A percentile compares a stretch with the other conserved stretches of the same genome.
Evolutionary conservation across 2,329 filamentous ascomycete species (phyloP).

Genomic region (Fusarium sp.): DNA sequence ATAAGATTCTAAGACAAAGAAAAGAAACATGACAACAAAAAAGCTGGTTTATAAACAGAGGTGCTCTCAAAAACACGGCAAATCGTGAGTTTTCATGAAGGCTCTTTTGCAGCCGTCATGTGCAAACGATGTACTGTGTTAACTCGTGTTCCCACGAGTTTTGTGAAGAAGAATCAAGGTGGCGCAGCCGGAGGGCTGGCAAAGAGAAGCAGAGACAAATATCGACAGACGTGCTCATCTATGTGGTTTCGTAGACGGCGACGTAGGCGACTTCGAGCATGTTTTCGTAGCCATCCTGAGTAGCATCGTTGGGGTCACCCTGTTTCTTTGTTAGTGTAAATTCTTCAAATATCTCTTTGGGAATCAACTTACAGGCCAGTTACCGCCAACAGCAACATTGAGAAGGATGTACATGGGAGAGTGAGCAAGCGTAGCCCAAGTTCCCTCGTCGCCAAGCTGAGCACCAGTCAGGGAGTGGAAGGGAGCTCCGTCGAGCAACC

Average conservation of each 20-base stretch:
- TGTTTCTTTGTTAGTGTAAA: conserved; percentile 25
- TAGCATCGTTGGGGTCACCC: conserved; percentile 48
- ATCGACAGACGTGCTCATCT: conserved; percentile 7
- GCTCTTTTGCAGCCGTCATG: not conserved
- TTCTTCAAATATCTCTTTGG: no score
- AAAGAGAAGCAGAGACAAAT: conserved; percentile 7
- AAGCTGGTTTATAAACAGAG: conserved; percentile 1
- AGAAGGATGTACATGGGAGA: conserved; percentile 56
- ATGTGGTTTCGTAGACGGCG: conserved; percentile 49
- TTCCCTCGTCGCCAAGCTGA: conserved; percentile 50
- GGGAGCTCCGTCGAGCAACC: conserved; percentile 55
- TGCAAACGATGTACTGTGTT: not conserved
- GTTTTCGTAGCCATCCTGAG: conserved; percentile 49
- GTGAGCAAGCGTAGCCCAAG: conserved; percentile 56
- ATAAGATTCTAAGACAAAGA: conserved; percentile 6
- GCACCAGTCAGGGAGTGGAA: conserved; percentile 56
- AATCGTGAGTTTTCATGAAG: not conserved
- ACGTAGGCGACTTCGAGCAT: conserved; percentile 55
- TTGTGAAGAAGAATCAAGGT: not conserved
- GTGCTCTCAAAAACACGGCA: conserved; percentile 1
- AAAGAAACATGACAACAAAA: conserved; percentile 18
- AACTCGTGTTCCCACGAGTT: not conserved
- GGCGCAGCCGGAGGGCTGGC: not conserved
- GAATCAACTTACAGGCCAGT: conserved; percentile 49
- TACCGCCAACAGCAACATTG: conserved; percentile 58